Evolutionary conservation across 129 eudicot species (phyloP).

Genomic region (Kitagawia praeruptora): DNA sequence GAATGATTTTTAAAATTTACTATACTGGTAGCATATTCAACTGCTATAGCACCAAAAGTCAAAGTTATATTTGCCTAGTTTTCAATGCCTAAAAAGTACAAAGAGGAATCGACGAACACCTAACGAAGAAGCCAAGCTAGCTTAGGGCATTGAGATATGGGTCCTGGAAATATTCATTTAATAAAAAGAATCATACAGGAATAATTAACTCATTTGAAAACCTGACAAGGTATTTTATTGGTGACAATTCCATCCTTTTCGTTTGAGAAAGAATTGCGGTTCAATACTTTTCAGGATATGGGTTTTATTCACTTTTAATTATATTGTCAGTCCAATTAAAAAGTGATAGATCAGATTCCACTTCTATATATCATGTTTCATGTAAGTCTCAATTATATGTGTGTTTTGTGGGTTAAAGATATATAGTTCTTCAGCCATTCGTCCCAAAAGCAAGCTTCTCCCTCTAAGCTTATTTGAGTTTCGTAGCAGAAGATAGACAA

Average conservation of each 20-base stretch:
- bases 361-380: not conserved
- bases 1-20: too few relatives aligned
- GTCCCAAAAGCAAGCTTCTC: too few relatives aligned
- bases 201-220: not conserved
- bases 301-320: not conserved
- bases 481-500: not conserved
- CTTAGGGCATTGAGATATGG: not conserved
- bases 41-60: too few relatives aligned
- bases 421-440: too few relatives aligned
- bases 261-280: conserved; percentile 36
- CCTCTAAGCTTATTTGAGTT: not conserved
- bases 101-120: not conserved
- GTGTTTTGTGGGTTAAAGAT: too few relatives aligned
- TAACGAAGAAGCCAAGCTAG: not conserved
- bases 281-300: conserved; percentile 25
- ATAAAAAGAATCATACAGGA: too few relatives aligned
- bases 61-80: not conserved
- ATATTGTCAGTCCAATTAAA: conserved; percentile 2
- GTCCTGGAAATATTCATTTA: not conserved
- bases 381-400: not conserved
- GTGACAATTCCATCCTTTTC: conserved; percentile 34
- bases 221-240: conserved; percentile 30
- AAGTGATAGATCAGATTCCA: not conserved
- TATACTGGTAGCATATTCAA: too few relatives aligned
- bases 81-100: not conserved